Percentiles rank a stretch among this genome's conserved stretches.
Conservation (phyloP, 2,329 filamentous ascomycete genomes). For the Catunica adiposa region DNA sequence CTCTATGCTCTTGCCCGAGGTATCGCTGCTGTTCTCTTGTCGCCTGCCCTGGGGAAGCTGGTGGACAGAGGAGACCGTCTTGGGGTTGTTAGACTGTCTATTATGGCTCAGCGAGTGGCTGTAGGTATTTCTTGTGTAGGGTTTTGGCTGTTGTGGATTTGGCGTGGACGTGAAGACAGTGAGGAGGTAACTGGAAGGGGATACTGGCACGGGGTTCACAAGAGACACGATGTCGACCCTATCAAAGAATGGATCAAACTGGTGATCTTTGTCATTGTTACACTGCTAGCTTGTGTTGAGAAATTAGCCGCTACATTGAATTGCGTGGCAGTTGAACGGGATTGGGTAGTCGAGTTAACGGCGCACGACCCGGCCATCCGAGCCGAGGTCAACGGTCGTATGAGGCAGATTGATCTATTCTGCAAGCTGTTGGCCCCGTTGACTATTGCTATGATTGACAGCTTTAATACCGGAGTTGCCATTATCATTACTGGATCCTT, state of each 20-base stretch:
- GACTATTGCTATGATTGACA: constrained; percentile 35
- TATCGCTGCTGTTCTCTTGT: constrained; percentile 39
- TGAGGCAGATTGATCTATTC: constrained; percentile 44
- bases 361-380: constrained; percentile 7
- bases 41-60: constrained; percentile 38
- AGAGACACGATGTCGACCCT: no score
- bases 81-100: constrained; percentile 33
- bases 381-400: constrained; percentile 36
- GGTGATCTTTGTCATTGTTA: constrained; percentile 21
- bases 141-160: constrained; percentile 25
- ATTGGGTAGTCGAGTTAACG: constrained; percentile 42
- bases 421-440: constrained; percentile 43
- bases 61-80: constrained; percentile 42
- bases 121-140: constrained; percentile 32
- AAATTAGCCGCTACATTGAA: constrained; percentile 51
- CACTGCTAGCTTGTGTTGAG: constrained; percentile 47
- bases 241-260: constrained; percentile 14
- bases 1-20: constrained; percentile 50
- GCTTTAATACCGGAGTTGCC: constrained; percentile 29
- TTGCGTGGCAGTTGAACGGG: constrained; percentile 50
- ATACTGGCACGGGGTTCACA: not conserved
- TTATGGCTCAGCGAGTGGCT: constrained; percentile 24
- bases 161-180: constrained; percentile 17
- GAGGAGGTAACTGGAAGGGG: not conserved
- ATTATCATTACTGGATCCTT: constrained; percentile 33